Evolutionary conservation across 2,329 filamentous ascomycete species (phyloP).

Genomic region (Chaetoscypha palmicola): DNA sequence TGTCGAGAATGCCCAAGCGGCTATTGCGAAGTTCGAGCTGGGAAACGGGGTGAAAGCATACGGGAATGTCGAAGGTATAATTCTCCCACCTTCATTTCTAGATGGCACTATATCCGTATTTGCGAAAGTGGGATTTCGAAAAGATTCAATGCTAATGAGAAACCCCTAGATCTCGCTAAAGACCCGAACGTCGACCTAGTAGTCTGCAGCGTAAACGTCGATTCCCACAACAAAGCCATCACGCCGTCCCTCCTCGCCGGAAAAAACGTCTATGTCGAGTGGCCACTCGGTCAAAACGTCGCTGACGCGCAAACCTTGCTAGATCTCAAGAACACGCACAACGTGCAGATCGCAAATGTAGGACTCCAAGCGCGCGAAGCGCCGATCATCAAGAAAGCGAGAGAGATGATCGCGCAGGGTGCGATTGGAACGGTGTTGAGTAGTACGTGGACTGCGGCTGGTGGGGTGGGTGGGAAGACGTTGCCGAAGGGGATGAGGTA

Average conservation of each 20-base stretch:
- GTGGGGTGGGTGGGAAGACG: conserved; percentile 2
- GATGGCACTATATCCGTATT: too few species aligned
- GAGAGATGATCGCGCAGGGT: conserved; percentile 38
- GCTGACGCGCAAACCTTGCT: conserved; percentile 39
- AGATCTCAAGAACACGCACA: conserved; percentile 34
- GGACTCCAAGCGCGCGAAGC: conserved; percentile 44
- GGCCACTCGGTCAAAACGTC: conserved; percentile 39
- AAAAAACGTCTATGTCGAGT: conserved; percentile 44
- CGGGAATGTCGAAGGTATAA: conserved; percentile 32
- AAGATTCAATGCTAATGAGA: background rate
- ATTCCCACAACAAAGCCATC: conserved; percentile 36
- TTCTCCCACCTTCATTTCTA: background rate
- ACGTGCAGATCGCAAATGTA: conserved; percentile 36
- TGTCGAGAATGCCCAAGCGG: conserved; percentile 35
- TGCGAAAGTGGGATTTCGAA: too few species aligned
- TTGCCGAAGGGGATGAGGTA: conserved; percentile 36
- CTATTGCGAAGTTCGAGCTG: conserved; percentile 36
- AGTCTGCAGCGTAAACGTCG: conserved; percentile 39
- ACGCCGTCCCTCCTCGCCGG: conserved; percentile 37
- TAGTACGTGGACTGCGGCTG: conserved; percentile 14
- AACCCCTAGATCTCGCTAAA: conserved; percentile 34
- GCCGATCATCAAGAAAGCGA: conserved; percentile 39
- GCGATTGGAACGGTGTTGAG: conserved; percentile 47
- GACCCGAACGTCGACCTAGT: conserved; percentile 43
- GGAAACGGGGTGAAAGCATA: conserved; percentile 36